Evolutionary conservation across 345 rosid species (phyloP), one percentile per base, ranked within the genome.

Genomic region (Cochlearia excelsa): DNA sequence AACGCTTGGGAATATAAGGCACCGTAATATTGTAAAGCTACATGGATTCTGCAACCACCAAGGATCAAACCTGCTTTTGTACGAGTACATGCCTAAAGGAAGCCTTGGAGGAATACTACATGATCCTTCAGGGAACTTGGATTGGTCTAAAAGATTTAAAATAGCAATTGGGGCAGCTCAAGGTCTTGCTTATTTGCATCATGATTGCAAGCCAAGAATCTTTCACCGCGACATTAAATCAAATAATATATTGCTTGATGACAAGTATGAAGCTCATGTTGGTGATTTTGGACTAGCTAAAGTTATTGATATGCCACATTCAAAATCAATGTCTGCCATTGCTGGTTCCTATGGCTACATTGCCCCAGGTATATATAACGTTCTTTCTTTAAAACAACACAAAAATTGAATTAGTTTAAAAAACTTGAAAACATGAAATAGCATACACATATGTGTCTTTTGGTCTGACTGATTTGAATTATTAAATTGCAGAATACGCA

Each of bases 261-360:
- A 84, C 29, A 79, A 69, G 62, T 88, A 82, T 38, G 96, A 88
- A 78, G 98, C 98, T 56, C 92, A 78, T 60, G 93, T 91, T 2
- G 98, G 98, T 3, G 98, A 91, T 65, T 88, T 91, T 9, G 98
- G 98, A 41, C 57, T 91, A 47, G 98, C 98, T 4, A 91, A 91
- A 68, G 88, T 91, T 27, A 78, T 88, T 30, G 98, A 88, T 77
- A 72, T 88, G 96, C 93, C 95, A 5, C 80, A 88, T 6, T 83
- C 90, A 1, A 91, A 88, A 68, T 86, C 98, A 26, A 84, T 91
- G 98, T 88, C 98, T 1, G 90, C 95, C 6, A 84, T 91, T 65
- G 96, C 95, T 4, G 98, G 98, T 59, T 88, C 98, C 57, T 91
- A 91, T 57, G 98, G 98, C 75, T 91, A 91, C 75, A 91, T 91